These are phyloP conservation scores for Carex parvula DNA, from an alignment of 176 grass and related monocot genomes.

Conservation along the genomic window DNA sequence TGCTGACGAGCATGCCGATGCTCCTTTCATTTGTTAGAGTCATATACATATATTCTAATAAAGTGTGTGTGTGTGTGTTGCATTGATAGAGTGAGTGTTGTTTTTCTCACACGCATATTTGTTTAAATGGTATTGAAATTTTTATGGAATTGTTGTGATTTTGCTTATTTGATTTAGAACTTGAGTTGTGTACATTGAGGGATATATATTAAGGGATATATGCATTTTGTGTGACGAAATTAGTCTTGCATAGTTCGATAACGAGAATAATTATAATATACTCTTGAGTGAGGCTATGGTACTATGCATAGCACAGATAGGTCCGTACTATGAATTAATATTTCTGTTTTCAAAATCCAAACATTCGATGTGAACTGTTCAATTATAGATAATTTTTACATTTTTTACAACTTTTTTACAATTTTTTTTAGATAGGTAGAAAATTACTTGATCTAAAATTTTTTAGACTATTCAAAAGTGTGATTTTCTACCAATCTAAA, in stretches of 20 bases:
- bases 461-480: too few relatives aligned
- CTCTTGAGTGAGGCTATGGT: too few relatives aligned
- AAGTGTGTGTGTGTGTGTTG: neutral
- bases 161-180: neutral
- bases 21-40: conserved; percentile 69
- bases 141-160: neutral
- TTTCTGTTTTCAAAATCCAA: too few relatives aligned
- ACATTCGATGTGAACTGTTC: too few relatives aligned
- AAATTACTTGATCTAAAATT: too few relatives aligned
- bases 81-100: neutral
- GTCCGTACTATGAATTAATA: too few relatives aligned
- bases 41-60: neutral
- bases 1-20: conserved; percentile 65
- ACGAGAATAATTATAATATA: too few relatives aligned
- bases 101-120: neutral
- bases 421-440: too few relatives aligned
- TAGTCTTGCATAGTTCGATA: neutral
- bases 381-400: too few relatives aligned
- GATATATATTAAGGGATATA: neutral
- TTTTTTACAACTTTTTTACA: too few relatives aligned
- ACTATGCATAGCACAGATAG: too few relatives aligned
- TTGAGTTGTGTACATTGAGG: neutral
- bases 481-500: too few relatives aligned
- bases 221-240: neutral
- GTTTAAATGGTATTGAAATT: neutral